A percentile compares a stretch with the other conserved stretches of the same genome.
Evolutionary conservation across 148 eudicot genomes (phyloP).

Genomic region (Mesembryanthemum crystallinum): DNA sequence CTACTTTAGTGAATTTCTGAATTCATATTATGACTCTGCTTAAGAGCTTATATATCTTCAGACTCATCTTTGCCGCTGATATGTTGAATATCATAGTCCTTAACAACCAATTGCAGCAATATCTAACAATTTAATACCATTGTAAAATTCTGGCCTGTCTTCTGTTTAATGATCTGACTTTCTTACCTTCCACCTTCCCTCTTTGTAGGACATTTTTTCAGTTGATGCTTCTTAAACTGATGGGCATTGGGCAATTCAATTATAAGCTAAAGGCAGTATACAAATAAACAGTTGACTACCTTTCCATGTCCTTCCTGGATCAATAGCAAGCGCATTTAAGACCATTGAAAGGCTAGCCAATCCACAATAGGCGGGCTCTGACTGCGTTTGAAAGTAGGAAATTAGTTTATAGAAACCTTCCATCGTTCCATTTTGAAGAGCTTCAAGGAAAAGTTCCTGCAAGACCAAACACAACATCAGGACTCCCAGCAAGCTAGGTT

Average conservation of each 20-base stretch:
- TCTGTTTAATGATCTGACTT: not conserved
- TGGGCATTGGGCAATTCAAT: not conserved
- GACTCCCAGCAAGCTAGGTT: no score
- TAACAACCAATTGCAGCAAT: not conserved
- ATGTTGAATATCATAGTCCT: not conserved
- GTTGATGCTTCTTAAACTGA: not conserved
- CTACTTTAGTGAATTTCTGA: not conserved
- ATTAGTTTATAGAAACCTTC: conserved; percentile 86
- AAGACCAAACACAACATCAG: conserved; percentile 11
- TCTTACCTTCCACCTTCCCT: not conserved
- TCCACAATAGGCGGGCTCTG: conserved; percentile 98
- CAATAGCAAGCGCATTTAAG: conserved; percentile 89
- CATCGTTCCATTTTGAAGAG: conserved; percentile 75
- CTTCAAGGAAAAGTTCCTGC: conserved; percentile 79
- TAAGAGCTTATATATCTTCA: not conserved
- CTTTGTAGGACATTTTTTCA: no score
- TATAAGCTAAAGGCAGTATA: not conserved
- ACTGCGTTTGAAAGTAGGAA: conserved; percentile 89
- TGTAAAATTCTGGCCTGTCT: not conserved
- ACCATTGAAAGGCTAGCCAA: conserved; percentile 94
- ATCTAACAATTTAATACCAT: not conserved
- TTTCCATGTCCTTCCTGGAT: conserved; percentile 98
- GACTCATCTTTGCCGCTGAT: not conserved
- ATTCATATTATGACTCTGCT: not conserved
- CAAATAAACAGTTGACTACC: conserved; percentile 36